Base-by-base conservation (phyloP, 441 rosid genomes). In the Brassica balearica region DNA sequence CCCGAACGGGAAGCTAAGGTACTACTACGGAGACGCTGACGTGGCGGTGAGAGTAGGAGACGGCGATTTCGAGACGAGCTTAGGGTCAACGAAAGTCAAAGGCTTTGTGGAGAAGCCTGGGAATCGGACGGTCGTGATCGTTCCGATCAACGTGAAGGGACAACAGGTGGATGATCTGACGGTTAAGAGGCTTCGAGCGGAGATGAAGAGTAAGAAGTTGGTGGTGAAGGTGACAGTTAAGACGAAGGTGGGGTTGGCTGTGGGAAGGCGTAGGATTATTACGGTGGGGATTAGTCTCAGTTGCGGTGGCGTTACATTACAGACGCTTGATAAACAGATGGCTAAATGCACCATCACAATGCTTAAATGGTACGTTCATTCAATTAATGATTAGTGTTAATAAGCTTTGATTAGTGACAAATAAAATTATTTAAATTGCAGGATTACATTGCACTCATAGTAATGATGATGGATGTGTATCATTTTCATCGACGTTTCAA, bases 101-200 rank as follows among this genome's bases (percentile, higher is more conserved):
- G 87, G 81, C 2, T 91, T 92, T 84, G 58, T 69, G 12, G 86
- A 88, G 80, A 84, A 62, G 56, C 72, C 73, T 1, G 51, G 74
- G 78, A 87, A 86, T 58, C 83, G 78, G 73, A 91, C 89, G 80
- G 87, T 80, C 6, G 55, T 91, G 72, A 86, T 80, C 70, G 72
- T 88, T n/a, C 81, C 48, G 72, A 83, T 85, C 0, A 70, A 56
- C 11, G 85, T 83, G 78, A 85, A 66, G 77, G 4, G 48, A 41
- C 48, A 41, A 0, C 8, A 83, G 75, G 74, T 87, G 20, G 85
- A 84, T 9, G 88, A 88, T 51, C 67, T 63, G 29, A 77, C 72
- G 63, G 88, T 77, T 6, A 23, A 80, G 43, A 85, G 25, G 81
- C 86, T 91, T 9, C 64, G 62, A 68, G 32, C 65, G 4, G 82